A percentile compares a stretch with the other conserved stretches of the same genome.
phyloP scores from a whole-genome alignment of 495 filamentous ascomycete genomes.

The Platismatia glauca region DNA sequence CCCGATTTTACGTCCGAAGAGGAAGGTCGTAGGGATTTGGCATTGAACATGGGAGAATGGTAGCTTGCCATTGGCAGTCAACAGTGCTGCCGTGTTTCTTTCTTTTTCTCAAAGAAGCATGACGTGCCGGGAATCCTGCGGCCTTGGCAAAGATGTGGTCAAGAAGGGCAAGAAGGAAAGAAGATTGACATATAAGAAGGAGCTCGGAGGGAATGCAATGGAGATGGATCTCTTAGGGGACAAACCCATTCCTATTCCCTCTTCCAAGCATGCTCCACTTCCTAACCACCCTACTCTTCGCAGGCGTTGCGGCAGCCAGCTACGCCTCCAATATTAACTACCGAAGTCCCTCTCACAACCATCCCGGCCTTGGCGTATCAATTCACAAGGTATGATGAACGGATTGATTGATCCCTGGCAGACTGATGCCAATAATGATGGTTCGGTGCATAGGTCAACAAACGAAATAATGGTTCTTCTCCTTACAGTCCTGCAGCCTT shows the following conservation, averaged over 20 bases:
- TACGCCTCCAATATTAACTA: constrained; percentile 47
- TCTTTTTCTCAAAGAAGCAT: no score
- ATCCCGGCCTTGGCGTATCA: constrained; percentile 49
- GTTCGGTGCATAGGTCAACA: constrained; percentile 27
- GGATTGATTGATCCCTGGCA: constrained; percentile 23
- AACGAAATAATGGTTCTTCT: constrained; percentile 32
- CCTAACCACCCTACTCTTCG: constrained; percentile 13
- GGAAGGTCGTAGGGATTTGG: not conserved
- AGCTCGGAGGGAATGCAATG: not conserved
- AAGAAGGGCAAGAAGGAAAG: no score
- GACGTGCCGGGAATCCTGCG: no score
- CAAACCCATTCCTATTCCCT: not conserved
- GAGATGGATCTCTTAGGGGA: not conserved
- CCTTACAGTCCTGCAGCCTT: constrained; percentile 37
- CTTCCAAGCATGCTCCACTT: constrained; percentile 15
- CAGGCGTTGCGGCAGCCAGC: constrained; percentile 17
- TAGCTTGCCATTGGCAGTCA: not conserved
- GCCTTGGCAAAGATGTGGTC: no score
- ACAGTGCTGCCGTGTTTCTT: not conserved
- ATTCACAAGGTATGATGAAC: constrained; percentile 33
- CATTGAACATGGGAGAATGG: not conserved
- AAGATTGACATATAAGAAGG: no score
- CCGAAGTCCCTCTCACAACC: constrained; percentile 49
- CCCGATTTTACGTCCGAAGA: no score
- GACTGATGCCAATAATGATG: constrained; percentile 21